phyloP scores from a whole-genome alignment of 2,329 filamentous ascomycete species.

The Colletotrichum chlorophyti region DNA sequence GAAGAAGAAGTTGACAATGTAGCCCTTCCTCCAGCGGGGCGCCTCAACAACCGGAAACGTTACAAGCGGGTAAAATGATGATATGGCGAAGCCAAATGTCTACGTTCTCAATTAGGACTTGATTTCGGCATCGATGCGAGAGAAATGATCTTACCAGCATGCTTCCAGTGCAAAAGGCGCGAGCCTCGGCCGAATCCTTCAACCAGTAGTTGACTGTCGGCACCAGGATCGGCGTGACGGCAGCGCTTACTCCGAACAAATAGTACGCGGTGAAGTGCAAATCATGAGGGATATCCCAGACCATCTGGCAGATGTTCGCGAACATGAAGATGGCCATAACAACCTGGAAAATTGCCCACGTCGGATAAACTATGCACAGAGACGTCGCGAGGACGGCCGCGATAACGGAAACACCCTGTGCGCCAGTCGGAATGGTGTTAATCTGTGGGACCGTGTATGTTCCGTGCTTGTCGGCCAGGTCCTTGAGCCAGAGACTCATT shows the following conservation, averaged over 20 bases:
- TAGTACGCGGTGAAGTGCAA: constrained; percentile 32
- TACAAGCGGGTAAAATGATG: constrained; percentile 30
- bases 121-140: not conserved
- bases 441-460: constrained; percentile 31
- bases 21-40: constrained; percentile 32
- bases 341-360: constrained; percentile 37
- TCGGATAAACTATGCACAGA: constrained; percentile 41
- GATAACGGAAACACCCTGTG: constrained; percentile 36
- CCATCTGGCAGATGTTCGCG: constrained; percentile 29
- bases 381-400: constrained; percentile 35
- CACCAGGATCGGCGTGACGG: constrained; percentile 33
- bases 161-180: constrained; percentile 32
- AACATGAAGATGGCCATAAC: constrained; percentile 31
- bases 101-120: not conserved
- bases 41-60: constrained; percentile 31
- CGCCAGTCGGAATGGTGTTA: constrained; percentile 33
- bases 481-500: constrained; percentile 32
- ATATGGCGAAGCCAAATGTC: constrained; percentile 32
- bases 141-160: constrained; percentile 26
- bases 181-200: constrained; percentile 33
- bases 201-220: constrained; percentile 34
- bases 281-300: constrained; percentile 30
- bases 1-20: constrained; percentile 32
- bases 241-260: constrained; percentile 33
- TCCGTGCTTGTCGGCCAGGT: constrained; percentile 25